Percentiles rank a stretch among this genome's conserved stretches.
These are phyloP conservation scores for Aspergillus sp. DNA, from an alignment of 2,329 filamentous ascomycete genomes.

Conservation along the genomic window DNA sequence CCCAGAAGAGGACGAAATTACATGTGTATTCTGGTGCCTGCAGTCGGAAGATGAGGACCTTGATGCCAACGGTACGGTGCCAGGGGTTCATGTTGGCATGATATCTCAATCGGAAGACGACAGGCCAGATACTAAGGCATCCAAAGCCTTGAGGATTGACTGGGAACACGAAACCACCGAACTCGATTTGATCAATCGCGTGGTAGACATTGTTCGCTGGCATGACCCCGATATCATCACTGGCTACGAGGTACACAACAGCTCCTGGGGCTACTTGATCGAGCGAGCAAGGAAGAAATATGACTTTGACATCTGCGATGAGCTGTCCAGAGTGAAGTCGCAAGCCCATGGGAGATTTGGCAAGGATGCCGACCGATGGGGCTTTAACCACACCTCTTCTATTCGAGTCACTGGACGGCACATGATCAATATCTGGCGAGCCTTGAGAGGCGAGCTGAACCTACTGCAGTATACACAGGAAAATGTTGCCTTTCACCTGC, in stretches of 20 bases:
- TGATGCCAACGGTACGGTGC: slow-evolving; percentile 50
- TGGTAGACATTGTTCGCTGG: slow-evolving; percentile 80
- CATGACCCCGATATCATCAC: slow-evolving; percentile 91
- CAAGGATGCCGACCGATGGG: slow-evolving; percentile 86
- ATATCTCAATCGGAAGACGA: slow-evolving; percentile 68
- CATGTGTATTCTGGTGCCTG: slow-evolving; percentile 87
- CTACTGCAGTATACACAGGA: slow-evolving; percentile 94
- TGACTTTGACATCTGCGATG: slow-evolving; percentile 86
- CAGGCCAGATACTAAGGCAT: slow-evolving; percentile 61
- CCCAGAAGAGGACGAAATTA: slow-evolving; percentile 84
- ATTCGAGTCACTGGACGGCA: slow-evolving; percentile 91
- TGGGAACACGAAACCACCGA: slow-evolving; percentile 77
- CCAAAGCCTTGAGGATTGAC: slow-evolving; percentile 62
- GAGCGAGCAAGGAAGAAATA: slow-evolving; percentile 84
- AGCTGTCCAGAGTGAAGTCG: slow-evolving; percentile 84
- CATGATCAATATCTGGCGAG: slow-evolving; percentile 96
- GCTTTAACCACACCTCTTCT: slow-evolving; percentile 89
- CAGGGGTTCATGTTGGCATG: slow-evolving; percentile 66
- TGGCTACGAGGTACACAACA: slow-evolving; percentile 90
- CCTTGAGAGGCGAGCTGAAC: slow-evolving; percentile 90
- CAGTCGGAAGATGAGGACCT: slow-evolving; percentile 69
- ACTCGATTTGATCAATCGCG: slow-evolving; percentile 78
- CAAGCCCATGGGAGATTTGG: slow-evolving; percentile 81
- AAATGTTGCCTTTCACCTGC: slow-evolving; percentile 87
- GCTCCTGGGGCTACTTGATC: slow-evolving; percentile 93